phyloP scores from a whole-genome alignment of 1,284 basidiomycete genomes.

The Malassezia dermatis region DNA sequence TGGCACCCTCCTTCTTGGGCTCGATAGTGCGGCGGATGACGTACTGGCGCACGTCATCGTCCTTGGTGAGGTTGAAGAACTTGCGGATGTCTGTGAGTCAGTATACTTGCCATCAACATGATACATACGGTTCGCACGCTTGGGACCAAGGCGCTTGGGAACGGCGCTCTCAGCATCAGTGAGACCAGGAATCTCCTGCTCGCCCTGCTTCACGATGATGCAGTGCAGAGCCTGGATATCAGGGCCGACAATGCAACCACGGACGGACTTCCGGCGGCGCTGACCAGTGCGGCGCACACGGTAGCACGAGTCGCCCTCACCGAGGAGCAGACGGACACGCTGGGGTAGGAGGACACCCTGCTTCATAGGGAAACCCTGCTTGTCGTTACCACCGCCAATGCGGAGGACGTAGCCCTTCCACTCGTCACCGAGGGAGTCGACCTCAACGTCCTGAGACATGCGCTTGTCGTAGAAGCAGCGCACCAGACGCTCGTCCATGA shows the following conservation, averaged over 20 bases:
- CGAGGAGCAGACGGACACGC: conserved; percentile 86
- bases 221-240: conserved; percentile 92
- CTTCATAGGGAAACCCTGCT: conserved; percentile 81
- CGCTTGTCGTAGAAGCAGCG: conserved; percentile 93
- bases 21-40: conserved; percentile 70
- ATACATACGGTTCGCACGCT: conserved; percentile 50
- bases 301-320: conserved; percentile 96
- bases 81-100: conserved; percentile 60
- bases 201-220: conserved; percentile 95
- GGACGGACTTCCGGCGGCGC: conserved; percentile 96
- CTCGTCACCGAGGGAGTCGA: conserved; percentile 84
- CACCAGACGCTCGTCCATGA: conserved; percentile 82
- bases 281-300: conserved; percentile 83
- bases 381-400: conserved; percentile 93
- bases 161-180: conserved; percentile 70
- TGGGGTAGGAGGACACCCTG: conserved; percentile 91
- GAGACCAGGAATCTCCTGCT: conserved; percentile 77
- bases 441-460: conserved; percentile 87
- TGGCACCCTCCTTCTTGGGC: conserved; percentile 84
- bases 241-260: conserved; percentile 86
- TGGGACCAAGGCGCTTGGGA: conserved; percentile 89
- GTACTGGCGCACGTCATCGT: conserved; percentile 96
- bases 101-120: not conserved
- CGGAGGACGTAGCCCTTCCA: conserved; percentile 95
- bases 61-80: conserved; percentile 97